Evolutionary conservation across 345 rosid genomes (phyloP), one percentile per base, ranked within the genome.

Genomic region (Rhizophora mangle): DNA sequence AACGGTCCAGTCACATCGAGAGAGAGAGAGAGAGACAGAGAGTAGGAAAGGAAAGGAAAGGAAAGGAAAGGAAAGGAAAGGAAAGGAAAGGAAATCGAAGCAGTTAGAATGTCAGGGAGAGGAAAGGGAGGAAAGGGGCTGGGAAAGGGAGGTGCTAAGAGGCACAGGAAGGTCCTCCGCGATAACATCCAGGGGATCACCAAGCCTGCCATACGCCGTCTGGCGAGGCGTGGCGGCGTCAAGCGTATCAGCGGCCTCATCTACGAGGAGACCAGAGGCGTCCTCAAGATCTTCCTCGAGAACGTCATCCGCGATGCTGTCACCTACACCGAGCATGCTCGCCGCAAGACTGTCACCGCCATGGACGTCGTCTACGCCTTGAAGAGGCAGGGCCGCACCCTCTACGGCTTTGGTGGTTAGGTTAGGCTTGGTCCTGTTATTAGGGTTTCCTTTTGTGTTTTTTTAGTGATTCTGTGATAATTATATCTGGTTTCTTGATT

Each of bases 121-220:
- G 89, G 89, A 52, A 85, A 85, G 82, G 89, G 89, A 51, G 89
- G 89, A 0, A 85, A 85, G 75, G 89, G 89, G 0, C 64, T 85
- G 73, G 89, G 89, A 0, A 85, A 85, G 59, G 89, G 89, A 47
- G 89, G 89, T 53, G 89, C 87, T 0, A 85, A 85, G 34, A 64
- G 89, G 29, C 89, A 85, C 34, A 73, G 85, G 10, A 85, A 85
- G 79, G 89, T 85, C 2, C 76, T 85, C 13, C 70, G 89, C 1
- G 89, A 85, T 58, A 85, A 85, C 80, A 85, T 85, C 52, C 89
- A 85, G 78, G 86, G 89, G 1, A 85, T 83, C 77, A 68, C 72
- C 15, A 68, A 68, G 72, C 61, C 72, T 0, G 72, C 72, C 18
- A 69, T 69, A 0, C 80, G 88, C 49, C 86, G 88, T 34, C 60